phyloP scores from a whole-genome alignment of 2,329 filamentous ascomycete species.

The Byssochlamys sp. region DNA sequence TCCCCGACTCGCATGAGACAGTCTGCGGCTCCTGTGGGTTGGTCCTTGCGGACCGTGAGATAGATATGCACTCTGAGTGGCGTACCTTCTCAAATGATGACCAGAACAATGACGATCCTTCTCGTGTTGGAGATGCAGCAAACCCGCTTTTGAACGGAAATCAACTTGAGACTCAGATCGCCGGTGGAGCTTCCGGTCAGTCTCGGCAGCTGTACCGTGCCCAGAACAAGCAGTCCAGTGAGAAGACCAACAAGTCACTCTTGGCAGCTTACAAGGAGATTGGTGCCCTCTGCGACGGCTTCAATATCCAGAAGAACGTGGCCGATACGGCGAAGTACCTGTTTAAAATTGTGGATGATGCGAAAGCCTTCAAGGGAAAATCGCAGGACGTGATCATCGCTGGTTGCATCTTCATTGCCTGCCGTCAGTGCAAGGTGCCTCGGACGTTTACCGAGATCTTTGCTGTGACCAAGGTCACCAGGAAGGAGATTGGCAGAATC shows the following conservation, averaged over 20 bases:
- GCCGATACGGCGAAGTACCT: conserved; percentile 87
- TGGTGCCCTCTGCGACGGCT: conserved; percentile 72
- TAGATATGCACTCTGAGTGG: conserved; percentile 96
- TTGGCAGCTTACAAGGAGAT: conserved; percentile 82
- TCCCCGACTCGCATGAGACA: conserved; percentile 87
- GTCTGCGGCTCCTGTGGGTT: conserved; percentile 87
- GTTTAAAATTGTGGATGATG: conserved; percentile 88
- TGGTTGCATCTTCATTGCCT: conserved; percentile 94
- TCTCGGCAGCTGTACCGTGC: conserved; percentile 69
- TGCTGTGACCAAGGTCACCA: conserved; percentile 81
- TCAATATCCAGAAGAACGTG: conserved; percentile 69
- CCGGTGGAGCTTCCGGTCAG: conserved; percentile 64
- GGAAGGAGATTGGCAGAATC: conserved; percentile 92
- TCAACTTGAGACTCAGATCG: conserved; percentile 79
- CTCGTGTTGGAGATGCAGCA: conserved; percentile 88
- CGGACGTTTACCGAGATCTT: conserved; percentile 93
- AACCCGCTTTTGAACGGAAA: conserved; percentile 84
- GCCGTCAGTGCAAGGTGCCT: conserved; percentile 74
- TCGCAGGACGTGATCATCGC: conserved; percentile 87
- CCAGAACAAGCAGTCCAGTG: conserved; percentile 69
- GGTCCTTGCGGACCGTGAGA: conserved; percentile 79
- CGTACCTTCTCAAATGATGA: conserved; percentile 98
- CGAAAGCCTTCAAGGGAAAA: conserved; percentile 90
- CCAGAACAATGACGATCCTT: conserved; percentile 89
- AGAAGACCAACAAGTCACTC: conserved; percentile 74